These are phyloP conservation scores for Cucurbita moschata DNA, from an alignment of 306 rosid genomes.

Conservation along the genomic window DNA sequence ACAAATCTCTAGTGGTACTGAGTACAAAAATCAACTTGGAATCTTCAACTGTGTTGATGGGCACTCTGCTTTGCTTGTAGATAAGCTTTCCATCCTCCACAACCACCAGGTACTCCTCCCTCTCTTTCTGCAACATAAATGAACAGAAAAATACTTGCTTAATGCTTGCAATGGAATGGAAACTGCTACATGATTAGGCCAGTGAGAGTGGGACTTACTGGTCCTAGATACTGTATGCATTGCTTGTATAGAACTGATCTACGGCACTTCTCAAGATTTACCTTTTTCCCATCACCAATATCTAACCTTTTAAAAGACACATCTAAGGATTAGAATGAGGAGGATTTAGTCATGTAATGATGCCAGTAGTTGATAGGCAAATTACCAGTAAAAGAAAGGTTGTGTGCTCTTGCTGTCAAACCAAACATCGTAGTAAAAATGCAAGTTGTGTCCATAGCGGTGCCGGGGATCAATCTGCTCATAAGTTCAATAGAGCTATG, in stretches of 20 bases:
- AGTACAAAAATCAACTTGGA: slow-evolving; percentile 47
- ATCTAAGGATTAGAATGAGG: background rate
- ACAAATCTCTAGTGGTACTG: slow-evolving; percentile 34
- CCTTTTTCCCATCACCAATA: slow-evolving; percentile 37
- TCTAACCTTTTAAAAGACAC: slow-evolving; percentile 30
- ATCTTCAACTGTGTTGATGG: slow-evolving; percentile 20
- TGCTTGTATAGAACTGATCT: slow-evolving; percentile 21
- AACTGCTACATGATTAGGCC: background rate
- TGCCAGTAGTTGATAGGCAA: background rate
- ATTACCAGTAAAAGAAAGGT: slow-evolving; percentile 51
- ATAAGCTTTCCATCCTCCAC: slow-evolving; percentile 23
- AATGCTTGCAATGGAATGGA: background rate
- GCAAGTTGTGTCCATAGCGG: slow-evolving; percentile 37
- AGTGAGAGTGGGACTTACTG: slow-evolving; percentile 18
- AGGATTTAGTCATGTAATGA: background rate
- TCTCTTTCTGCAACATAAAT: slow-evolving; percentile 20
- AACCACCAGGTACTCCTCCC: slow-evolving; percentile 27
- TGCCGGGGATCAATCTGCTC: slow-evolving; percentile 43
- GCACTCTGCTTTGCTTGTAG: slow-evolving; percentile 16
- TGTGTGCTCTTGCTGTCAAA: slow-evolving; percentile 22
- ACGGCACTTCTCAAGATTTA: slow-evolving; percentile 21
- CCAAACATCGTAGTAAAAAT: slow-evolving; percentile 31
- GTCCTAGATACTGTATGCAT: slow-evolving; percentile 34
- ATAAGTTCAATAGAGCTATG: background rate
- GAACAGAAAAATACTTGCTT: background rate